Evolutionary conservation across 2,329 filamentous ascomycete genomes (phyloP), one percentile per base, ranked within the genome.

Genomic region (Zasmidium angulare): DNA sequence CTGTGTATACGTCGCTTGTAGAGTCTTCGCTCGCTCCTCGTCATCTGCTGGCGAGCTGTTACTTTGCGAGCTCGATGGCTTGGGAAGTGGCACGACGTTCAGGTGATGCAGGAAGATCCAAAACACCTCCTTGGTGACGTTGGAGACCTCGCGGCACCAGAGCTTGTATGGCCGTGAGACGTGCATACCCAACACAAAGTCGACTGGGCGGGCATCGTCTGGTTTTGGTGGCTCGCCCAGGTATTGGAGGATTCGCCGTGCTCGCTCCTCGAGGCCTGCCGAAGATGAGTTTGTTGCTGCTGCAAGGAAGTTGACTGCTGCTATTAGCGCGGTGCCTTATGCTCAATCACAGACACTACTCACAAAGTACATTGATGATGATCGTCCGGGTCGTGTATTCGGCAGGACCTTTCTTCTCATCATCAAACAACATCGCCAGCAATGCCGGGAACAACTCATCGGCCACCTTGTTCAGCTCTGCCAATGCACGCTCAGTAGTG

Each of bases 21-120:
- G 61, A 0, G 62, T 59, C 47, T 65, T 65, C 3, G 60, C 59
- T 2, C 64, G 56, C 17, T 71, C 69, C 12, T 46, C 61, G n/a
- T 58, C 50, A 20, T 59, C 51, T 10, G 53, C 69, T n/a, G 47
- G 50, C 6, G 50, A 23, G 12, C 23, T n/a, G 10, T 54, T 71
- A 62, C 56, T 77, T 67, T 29, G 60, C 12, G 56, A 59, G 56
- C 54, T 66, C 50, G 59, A 47, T 43, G 67, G 22, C 61, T 69
- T 62, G 1, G 87, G 84, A 31, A 90, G 75, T 21, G 91, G 83
- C 40, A 98, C 84, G 49, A 97, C 88, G 69, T 98, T 98, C 59
- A 96, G 81, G 67, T 96, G 90, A 76, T 98, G 93, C 55, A 98
- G 82, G 78, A 98, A 99, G 72, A 98, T 98, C 93, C 93, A 99